Percentiles rank a stretch among this genome's conserved stretches.
These are phyloP conservation scores for Amoebophrya sp. DNA, from an alignment of 169 alveolate species.

Conservation along the genomic window DNA sequence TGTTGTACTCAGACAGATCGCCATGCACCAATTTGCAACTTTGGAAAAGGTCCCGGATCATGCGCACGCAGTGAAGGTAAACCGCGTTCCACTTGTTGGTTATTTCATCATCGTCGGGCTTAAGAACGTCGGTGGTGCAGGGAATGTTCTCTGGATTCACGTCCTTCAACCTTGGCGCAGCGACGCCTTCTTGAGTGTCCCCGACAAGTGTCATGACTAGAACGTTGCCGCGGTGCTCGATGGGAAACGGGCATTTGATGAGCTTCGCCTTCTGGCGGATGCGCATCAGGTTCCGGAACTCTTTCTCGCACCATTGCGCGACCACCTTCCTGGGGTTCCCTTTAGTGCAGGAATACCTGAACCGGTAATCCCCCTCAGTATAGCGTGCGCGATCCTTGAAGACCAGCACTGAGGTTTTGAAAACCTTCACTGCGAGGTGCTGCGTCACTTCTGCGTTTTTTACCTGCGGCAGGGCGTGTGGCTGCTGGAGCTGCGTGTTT, in stretches of 20 bases:
- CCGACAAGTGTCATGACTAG: conserved; percentile 91
- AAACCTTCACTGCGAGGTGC: conserved; percentile 93
- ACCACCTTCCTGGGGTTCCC: conserved; percentile 98
- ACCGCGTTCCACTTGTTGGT: conserved; percentile 18
- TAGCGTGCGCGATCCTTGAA: conserved; percentile 96
- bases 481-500: conserved; percentile 28
- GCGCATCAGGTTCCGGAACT: conserved; percentile 91
- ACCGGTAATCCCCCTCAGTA: conserved; percentile 96
- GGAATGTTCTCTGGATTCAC: too few relatives aligned
- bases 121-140: too few relatives aligned
- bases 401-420: conserved; percentile 91
- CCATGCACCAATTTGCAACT: conserved; percentile 94
- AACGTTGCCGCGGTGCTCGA: conserved; percentile 83
- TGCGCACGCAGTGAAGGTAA: conserved; percentile 39
- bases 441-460: conserved; percentile 45
- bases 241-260: conserved; percentile 37
- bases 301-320: conserved; percentile 98
- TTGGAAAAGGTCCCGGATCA: conserved; percentile 43
- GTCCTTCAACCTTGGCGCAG: conserved; percentile 53
- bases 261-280: conserved; percentile 63
- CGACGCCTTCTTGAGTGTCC: conserved; percentile 55
- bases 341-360: conserved; percentile 76
- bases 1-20: conserved; percentile 94
- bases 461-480: conserved; percentile 27
- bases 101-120: too few relatives aligned